Conservation (phyloP, 805 yeast species). For the Wickerhamomyces xylosicus region DNA sequence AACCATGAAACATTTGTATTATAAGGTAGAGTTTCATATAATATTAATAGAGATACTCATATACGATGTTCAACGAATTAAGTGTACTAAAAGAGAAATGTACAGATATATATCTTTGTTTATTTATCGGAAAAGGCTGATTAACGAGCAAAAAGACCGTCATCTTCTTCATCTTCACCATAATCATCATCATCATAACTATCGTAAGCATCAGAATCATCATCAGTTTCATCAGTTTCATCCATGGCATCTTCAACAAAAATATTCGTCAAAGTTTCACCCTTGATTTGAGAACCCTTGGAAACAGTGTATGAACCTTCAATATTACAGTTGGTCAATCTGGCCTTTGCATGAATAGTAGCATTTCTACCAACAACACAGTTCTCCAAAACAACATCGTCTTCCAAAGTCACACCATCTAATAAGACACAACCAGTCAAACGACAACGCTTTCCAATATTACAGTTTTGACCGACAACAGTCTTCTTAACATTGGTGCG, state of each 20-base stretch:
- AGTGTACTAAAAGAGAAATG: no score
- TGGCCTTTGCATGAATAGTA: constrained; percentile 50
- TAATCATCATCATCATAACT: constrained; percentile 15
- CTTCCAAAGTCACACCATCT: constrained; percentile 63
- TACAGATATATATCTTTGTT: no score
- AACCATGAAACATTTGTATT: no score
- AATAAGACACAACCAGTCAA: constrained; percentile 78
- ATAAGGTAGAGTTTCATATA: no score
- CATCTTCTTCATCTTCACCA: constrained; percentile 34
- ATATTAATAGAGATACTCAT: no score
- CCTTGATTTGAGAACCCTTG: constrained; percentile 40
- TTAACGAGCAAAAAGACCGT: constrained; percentile 47
- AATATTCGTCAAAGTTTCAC: constrained; percentile 41
- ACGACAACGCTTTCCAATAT: constrained; percentile 77
- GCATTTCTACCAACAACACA: constrained; percentile 73
- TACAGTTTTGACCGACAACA: constrained; percentile 65
- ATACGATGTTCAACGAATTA: no score
- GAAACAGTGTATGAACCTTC: constrained; percentile 71
- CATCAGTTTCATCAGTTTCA: constrained; percentile 18
- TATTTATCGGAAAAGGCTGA: neutral
- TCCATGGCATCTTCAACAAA: constrained; percentile 17
- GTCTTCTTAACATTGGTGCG: constrained; percentile 80
- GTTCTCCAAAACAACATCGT: constrained; percentile 70
- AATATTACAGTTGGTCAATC: constrained; percentile 71
- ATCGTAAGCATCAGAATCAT: constrained; percentile 23